A percentile compares a stretch with the other conserved stretches of the same genome.
Conservation (phyloP, 306 rosid genomes). For the Cajanus cajan region DNA sequence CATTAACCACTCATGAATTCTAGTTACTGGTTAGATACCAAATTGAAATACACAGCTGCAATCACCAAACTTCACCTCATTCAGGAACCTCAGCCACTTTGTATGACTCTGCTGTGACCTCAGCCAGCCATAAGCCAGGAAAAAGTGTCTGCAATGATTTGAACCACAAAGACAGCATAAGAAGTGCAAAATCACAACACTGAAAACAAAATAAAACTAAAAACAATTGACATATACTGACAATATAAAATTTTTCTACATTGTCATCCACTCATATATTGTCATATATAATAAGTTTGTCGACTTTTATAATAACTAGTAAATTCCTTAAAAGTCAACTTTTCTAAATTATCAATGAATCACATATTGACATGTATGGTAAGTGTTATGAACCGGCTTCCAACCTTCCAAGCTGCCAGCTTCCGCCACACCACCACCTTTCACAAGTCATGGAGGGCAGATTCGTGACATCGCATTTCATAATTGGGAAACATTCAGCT, state of each 20-base stretch:
- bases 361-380: neutral
- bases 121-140: constrained; percentile 50
- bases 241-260: neutral
- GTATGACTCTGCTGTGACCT: constrained; percentile 52
- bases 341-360: neutral
- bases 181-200: neutral
- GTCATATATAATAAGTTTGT: no score
- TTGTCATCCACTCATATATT: neutral
- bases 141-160: constrained; percentile 43
- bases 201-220: neutral
- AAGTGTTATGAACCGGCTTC: neutral
- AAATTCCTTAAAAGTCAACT: neutral
- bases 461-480: neutral
- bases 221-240: neutral
- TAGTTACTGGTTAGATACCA: neutral
- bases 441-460: neutral
- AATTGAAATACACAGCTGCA: constrained; percentile 12
- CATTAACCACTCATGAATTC: constrained; percentile 2
- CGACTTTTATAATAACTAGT: neutral
- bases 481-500: no score
- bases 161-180: constrained; percentile 9
- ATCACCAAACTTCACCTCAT: constrained; percentile 40
- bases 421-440: neutral
- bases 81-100: constrained; percentile 55
- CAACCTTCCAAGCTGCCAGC: neutral